Percentiles rank a stretch among this genome's conserved stretches.
Conservation (phyloP, 2,329 filamentous ascomycete species). For the Talaromyces pinophilus region DNA sequence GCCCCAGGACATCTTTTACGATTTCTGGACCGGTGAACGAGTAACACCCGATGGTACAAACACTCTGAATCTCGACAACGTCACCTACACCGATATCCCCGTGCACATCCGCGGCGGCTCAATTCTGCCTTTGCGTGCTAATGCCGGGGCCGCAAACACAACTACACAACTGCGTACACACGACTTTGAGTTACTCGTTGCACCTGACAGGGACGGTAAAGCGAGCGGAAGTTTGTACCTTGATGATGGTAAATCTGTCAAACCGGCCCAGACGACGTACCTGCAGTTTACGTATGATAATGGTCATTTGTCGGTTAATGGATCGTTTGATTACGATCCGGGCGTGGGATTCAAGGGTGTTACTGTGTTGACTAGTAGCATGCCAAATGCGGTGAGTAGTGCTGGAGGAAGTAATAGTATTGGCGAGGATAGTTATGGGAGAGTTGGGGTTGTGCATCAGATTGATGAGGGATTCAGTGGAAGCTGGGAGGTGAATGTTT, state of each 20-base stretch:
- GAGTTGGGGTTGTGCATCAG: not conserved
- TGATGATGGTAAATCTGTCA: slow-evolving; percentile 71
- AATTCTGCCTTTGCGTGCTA: slow-evolving; percentile 57
- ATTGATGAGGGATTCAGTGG: slow-evolving; percentile 9
- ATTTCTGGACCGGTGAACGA: slow-evolving; percentile 56
- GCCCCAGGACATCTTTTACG: slow-evolving; percentile 61
- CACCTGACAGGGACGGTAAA: slow-evolving; percentile 61
- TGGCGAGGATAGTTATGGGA: slow-evolving; percentile 6
- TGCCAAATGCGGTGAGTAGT: slow-evolving; percentile 26
- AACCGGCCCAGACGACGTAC: slow-evolving; percentile 58
- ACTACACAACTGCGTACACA: slow-evolving; percentile 62
- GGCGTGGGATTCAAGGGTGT: slow-evolving; percentile 36
- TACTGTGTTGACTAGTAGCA: slow-evolving; percentile 48
- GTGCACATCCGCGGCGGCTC: slow-evolving; percentile 63
- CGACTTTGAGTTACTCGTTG: slow-evolving; percentile 71
- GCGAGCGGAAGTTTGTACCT: slow-evolving; percentile 71
- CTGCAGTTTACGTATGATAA: slow-evolving; percentile 60
- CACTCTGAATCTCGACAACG: slow-evolving; percentile 47
- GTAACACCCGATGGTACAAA: slow-evolving; percentile 51
- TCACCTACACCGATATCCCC: slow-evolving; percentile 58
- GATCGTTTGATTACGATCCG: slow-evolving; percentile 32
- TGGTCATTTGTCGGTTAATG: slow-evolving; percentile 41
- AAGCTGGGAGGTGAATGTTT: slow-evolving; percentile 3
- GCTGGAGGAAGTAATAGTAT: not conserved
- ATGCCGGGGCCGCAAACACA: slow-evolving; percentile 54